These are phyloP conservation scores for Curvularia sp. DNA, from an alignment of 2,329 filamentous ascomycete species.

Conservation along the genomic window DNA sequence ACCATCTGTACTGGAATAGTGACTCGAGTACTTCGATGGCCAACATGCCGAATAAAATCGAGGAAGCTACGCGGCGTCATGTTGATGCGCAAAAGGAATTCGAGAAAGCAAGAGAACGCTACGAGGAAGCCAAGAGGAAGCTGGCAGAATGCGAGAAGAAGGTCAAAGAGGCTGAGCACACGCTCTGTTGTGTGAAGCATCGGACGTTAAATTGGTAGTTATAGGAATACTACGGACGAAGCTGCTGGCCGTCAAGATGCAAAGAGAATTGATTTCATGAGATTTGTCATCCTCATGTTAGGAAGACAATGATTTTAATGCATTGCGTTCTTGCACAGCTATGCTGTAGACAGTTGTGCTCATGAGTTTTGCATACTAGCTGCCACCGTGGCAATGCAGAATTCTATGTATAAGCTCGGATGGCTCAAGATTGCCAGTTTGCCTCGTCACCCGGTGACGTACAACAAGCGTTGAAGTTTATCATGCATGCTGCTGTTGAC, in stretches of 20 bases:
- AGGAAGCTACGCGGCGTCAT: conserved; percentile 27
- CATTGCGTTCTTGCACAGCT: no score
- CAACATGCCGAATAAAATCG: conserved; percentile 9
- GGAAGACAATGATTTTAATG: no score
- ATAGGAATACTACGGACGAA: neutral
- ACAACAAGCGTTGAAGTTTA: no score
- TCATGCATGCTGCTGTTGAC: no score
- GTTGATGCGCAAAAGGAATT: conserved; percentile 20
- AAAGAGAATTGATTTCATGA: neutral
- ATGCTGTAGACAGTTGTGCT: no score
- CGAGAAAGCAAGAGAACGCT: conserved; percentile 23
- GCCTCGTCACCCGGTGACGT: no score
- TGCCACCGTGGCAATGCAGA: no score
- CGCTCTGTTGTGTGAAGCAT: conserved; percentile 16
- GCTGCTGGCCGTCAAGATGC: neutral
- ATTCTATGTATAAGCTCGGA: no score
- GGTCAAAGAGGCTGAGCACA: conserved; percentile 21
- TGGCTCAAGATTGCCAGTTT: no score
- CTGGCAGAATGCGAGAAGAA: conserved; percentile 27
- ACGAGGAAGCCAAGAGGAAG: conserved; percentile 27
- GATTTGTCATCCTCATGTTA: neutral
- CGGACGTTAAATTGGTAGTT: neutral
- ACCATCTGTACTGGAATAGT: neutral
- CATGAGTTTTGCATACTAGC: no score
- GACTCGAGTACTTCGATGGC: neutral